phyloP scores from a whole-genome alignment of 202 grass and related monocot species.

The Elaeis oleifera region DNA sequence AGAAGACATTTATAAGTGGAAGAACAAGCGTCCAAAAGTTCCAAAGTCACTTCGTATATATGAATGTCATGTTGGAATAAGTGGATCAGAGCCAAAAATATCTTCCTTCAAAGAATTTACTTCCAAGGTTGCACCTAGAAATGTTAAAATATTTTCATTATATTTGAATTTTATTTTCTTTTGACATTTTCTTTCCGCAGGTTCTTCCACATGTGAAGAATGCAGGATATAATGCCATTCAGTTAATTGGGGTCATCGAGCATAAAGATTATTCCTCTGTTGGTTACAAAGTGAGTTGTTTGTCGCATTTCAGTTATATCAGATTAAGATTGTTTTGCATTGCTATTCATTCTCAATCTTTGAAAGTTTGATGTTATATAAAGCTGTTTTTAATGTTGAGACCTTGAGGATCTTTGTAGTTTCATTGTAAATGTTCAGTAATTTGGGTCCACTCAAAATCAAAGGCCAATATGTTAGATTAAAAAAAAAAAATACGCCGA shows the following conservation, averaged over 20 bases:
- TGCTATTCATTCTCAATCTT: neutral
- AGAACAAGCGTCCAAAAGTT: conserved; percentile 49
- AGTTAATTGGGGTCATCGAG: conserved; percentile 76
- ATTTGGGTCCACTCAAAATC: too few species aligned
- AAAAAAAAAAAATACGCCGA: too few species aligned
- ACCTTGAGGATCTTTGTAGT: too few species aligned
- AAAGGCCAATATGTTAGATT: too few species aligned
- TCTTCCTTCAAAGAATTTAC: conserved; percentile 87
- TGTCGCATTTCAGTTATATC: conserved; percentile 4
- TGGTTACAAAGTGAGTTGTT: conserved; percentile 70
- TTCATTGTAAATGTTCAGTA: too few species aligned
- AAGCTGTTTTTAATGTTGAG: too few species aligned
- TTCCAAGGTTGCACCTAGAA: conserved; percentile 44
- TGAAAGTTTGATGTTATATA: too few species aligned
- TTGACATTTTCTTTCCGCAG: conserved; percentile 36
- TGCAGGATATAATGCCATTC: conserved; percentile 82
- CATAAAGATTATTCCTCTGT: conserved; percentile 92
- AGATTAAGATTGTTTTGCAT: neutral
- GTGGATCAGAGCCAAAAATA: conserved; percentile 70
- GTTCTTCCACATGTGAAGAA: conserved; percentile 79
- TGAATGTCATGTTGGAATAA: conserved; percentile 91
- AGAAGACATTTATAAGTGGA: conserved; percentile 84
- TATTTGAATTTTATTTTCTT: conserved; percentile 14
- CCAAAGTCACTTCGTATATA: conserved; percentile 89
- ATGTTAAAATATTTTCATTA: conserved; percentile 5